Evolutionary conservation across 352 stramenopile genomes (phyloP), one percentile per base, ranked within the genome.

Genomic region (Thraustochytrium striatum): DNA sequence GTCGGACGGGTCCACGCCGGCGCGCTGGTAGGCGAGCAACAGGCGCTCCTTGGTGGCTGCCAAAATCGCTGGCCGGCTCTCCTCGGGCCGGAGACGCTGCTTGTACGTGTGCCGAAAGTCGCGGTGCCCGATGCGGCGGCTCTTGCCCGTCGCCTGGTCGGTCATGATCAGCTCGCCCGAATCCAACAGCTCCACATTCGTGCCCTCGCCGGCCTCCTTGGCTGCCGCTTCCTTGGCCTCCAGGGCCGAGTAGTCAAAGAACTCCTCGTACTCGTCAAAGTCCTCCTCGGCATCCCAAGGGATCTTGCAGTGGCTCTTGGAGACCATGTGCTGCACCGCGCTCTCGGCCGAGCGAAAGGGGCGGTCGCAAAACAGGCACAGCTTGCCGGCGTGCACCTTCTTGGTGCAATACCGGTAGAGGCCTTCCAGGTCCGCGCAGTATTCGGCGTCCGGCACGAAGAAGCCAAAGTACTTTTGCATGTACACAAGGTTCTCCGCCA

Each of bases 351-450:
- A 91, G 5, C 83, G 86, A 86, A 98, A 98, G 2, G 87, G 83
- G 83, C 93, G 91, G 81, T 97, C 94, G 84, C 94, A 55, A 25
- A 55, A 55, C 47, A 55, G 25, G n/a, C n/a, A n/a, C n/a, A n/a
- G n/a, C n/a, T n/a, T n/a, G n/a, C n/a, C 93, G 1, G 96, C 84
- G 83, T 97, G 97, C 79, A 98, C 91, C 84, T 98, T 98, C 84
- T 97, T 92, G 5, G 92, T 89, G 81, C 95, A 87, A 85, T 98
- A 98, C 53, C 86, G 87, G 1, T 97, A 81, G 28, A 98, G 84
- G 0, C 93, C 94, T 79, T 95, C 87, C 11, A 93, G 52, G 82
- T 98, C 93, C 5, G 88, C 83, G 33, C 95, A 82, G 82, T 92
- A 98, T 81, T 98, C 93, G 47, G 91, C 82, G 82, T 98, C 94